Evolutionary conservation across 2,329 filamentous ascomycete species (phyloP).

Genomic region (Cladosporium sp.): DNA sequence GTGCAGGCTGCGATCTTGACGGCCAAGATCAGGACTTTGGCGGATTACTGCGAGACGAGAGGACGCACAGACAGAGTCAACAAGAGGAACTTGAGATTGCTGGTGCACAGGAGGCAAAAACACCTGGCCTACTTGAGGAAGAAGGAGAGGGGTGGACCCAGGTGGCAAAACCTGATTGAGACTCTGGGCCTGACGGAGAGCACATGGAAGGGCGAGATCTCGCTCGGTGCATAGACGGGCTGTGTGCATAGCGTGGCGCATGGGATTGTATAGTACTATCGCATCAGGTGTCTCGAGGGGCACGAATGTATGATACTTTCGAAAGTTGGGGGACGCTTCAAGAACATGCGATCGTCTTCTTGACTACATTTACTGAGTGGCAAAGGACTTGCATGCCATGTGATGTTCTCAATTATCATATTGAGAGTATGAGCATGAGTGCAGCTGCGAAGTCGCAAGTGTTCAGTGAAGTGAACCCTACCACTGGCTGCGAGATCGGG

Average conservation of each 20-base stretch:
- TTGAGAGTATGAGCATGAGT: not conserved
- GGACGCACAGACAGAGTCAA: conserved; percentile 89
- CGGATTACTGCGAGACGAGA: conserved; percentile 67
- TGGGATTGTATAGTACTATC: conserved; percentile 15
- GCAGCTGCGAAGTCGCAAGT: not conserved
- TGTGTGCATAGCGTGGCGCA: conserved; percentile 9
- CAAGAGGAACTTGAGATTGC: conserved; percentile 80
- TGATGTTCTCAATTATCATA: not conserved
- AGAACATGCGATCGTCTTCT: not conserved
- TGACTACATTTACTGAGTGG: not conserved
- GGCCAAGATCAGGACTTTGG: conserved; percentile 82
- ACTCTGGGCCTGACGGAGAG: conserved; percentile 83
- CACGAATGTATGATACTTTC: conserved; percentile 5
- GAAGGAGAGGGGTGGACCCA: conserved; percentile 85
- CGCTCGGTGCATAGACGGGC: conserved; percentile 43
- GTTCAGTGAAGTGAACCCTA: not conserved
- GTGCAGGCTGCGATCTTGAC: conserved; percentile 98
- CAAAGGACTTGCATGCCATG: not conserved
- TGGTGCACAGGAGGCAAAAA: conserved; percentile 89
- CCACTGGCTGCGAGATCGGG: not conserved
- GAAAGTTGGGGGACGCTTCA: not conserved
- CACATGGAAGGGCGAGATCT: conserved; percentile 89
- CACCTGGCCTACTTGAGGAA: conserved; percentile 80
- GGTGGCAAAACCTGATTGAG: conserved; percentile 84
- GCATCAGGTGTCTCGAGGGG: conserved; percentile 4